Percentiles rank a stretch among this genome's conserved stretches.
Conservation (phyloP, 257 asterid genomes). For the Nicotiana benthamiana region DNA sequence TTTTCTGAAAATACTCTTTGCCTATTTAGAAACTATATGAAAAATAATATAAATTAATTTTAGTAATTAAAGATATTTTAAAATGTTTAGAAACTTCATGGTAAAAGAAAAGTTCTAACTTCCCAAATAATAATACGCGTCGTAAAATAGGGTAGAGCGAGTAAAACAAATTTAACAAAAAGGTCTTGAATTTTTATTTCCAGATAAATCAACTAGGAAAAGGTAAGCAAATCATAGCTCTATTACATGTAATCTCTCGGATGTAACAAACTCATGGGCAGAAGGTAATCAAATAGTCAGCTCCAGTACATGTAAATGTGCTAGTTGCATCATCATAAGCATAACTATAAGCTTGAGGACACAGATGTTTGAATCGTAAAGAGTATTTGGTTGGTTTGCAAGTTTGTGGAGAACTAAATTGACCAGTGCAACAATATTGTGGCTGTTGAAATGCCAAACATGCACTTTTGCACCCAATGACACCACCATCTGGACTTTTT, state of each 20-base stretch:
- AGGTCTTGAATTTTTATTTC: neutral
- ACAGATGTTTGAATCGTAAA: slow-evolving; percentile 21
- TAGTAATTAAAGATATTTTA: too few species aligned
- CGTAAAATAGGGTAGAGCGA: neutral
- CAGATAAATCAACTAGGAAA: neutral
- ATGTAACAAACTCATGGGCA: slow-evolving; percentile 24
- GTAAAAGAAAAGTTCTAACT: neutral
- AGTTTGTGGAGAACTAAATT: slow-evolving; percentile 13
- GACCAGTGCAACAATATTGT: slow-evolving; percentile 45
- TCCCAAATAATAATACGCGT: neutral
- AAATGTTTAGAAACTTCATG: neutral
- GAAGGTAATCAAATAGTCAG: slow-evolving; percentile 28
- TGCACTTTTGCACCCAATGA: slow-evolving; percentile 46
- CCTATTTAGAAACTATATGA: neutral
- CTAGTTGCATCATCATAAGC: slow-evolving; percentile 46
- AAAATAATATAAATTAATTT: too few species aligned
- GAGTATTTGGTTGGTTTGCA: slow-evolving; percentile 40
- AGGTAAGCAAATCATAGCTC: neutral
- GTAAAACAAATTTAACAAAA: neutral
- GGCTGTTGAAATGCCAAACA: slow-evolving; percentile 33
- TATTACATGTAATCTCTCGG: neutral
- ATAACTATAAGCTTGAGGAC: slow-evolving; percentile 55
- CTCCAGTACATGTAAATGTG: slow-evolving; percentile 40
- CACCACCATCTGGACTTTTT: slow-evolving; percentile 9
- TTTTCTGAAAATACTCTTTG: too few species aligned